phyloP scores from a whole-genome alignment of 495 filamentous ascomycete species.

The Hyaloscypha hepaticicola region DNA sequence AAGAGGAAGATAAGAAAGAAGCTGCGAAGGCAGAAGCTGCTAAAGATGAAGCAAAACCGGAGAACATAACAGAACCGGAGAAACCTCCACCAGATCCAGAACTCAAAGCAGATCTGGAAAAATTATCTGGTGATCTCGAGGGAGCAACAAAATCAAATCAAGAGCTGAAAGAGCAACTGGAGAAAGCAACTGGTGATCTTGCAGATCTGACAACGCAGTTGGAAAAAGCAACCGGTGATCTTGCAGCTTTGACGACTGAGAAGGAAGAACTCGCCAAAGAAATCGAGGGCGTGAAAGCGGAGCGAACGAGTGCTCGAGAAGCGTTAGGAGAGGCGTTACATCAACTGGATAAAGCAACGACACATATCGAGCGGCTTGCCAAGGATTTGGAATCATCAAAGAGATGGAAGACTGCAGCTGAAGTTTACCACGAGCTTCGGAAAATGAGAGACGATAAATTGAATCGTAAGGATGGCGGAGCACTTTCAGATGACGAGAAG shows the following conservation, averaged over 20 bases:
- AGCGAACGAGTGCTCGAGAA: neutral
- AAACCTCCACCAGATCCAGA: neutral
- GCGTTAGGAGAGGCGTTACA: neutral
- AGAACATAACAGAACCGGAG: neutral
- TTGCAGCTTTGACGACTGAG: neutral
- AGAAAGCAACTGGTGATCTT: neutral
- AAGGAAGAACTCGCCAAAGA: neutral
- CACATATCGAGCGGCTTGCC: neutral
- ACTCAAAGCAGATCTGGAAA: neutral
- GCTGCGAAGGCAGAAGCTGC: neutral
- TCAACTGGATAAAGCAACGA: neutral
- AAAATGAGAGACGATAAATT: neutral
- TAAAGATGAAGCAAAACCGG: neutral
- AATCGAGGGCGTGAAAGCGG: neutral
- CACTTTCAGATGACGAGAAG: neutral
- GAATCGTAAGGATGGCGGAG: neutral
- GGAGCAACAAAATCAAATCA: neutral
- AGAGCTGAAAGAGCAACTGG: neutral
- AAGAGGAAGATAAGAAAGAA: neutral
- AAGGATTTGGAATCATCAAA: neutral
- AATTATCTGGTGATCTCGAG: neutral
- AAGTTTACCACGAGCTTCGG: neutral
- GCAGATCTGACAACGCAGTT: neutral
- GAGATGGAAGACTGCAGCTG: neutral
- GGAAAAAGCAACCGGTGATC: neutral